phyloP scores from a whole-genome alignment of 805 yeast genomes.

The Ogataea nitratoaversa region DNA sequence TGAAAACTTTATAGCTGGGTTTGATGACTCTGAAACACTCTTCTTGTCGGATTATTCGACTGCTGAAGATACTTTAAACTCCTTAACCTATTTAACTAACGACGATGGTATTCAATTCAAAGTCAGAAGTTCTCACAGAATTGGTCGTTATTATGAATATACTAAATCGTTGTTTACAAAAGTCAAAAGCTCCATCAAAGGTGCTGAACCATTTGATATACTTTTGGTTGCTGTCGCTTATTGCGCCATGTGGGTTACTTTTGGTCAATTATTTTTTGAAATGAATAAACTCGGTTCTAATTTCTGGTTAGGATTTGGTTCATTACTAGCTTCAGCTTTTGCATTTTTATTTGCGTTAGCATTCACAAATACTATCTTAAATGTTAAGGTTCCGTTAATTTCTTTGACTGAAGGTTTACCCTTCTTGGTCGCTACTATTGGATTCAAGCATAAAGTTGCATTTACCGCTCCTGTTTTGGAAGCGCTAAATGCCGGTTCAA shows the following conservation, averaged over 20 bases:
- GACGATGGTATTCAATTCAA: constrained; percentile 55
- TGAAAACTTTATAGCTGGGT: constrained; percentile 35
- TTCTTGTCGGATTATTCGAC: constrained; percentile 29
- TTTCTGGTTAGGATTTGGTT: constrained; percentile 81
- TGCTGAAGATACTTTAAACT: constrained; percentile 19
- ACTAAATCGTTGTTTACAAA: constrained; percentile 36
- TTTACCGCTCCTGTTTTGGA: constrained; percentile 58
- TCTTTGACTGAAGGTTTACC: constrained; percentile 89
- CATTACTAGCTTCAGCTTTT: constrained; percentile 72
- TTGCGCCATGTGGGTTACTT: constrained; percentile 81
- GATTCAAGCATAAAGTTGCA: constrained; percentile 80
- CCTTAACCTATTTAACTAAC: constrained; percentile 17
- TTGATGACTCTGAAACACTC: constrained; percentile 39
- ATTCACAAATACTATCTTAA: constrained; percentile 51
- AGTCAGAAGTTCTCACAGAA: constrained; percentile 51
- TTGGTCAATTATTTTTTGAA: constrained; percentile 67
- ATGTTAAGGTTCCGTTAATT: constrained; percentile 61
- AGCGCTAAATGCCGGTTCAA: constrained; percentile 29
- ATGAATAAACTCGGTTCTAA: constrained; percentile 77
- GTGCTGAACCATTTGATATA: constrained; percentile 85
- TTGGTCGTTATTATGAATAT: constrained; percentile 54
- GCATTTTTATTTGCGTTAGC: constrained; percentile 80
- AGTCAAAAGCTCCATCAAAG: constrained; percentile 44
- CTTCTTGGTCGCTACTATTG: constrained; percentile 85
- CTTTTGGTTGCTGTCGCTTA: constrained; percentile 77